These are phyloP conservation scores for Fusarium begoniae DNA, from an alignment of 2,329 filamentous ascomycete species.

Conservation along the genomic window DNA sequence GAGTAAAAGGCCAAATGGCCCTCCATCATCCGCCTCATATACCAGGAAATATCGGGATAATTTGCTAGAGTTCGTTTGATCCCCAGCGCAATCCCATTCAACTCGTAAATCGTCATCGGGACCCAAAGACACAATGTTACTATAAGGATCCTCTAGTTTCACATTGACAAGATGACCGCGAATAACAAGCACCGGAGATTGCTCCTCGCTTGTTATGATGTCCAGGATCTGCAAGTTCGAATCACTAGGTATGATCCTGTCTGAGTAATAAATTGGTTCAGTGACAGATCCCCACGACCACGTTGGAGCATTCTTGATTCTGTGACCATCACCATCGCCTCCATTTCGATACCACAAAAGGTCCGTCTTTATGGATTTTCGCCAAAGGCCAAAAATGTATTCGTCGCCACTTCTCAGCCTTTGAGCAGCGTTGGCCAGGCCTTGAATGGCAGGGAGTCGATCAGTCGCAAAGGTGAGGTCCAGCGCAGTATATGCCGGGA, in stretches of 20 bases:
- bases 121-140: neutral
- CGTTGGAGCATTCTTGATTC: neutral
- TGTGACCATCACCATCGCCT: neutral
- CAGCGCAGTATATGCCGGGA: neutral
- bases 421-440: neutral
- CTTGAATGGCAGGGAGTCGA: neutral
- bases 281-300: conserved; percentile 11
- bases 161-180: neutral
- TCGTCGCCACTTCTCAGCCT: neutral
- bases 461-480: conserved; percentile 1
- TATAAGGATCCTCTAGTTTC: neutral
- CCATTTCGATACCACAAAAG: neutral
- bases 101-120: neutral
- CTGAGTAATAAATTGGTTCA: neutral
- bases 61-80: rapidly evolving
- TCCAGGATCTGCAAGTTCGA: neutral
- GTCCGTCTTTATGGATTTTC: neutral
- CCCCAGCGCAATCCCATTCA: neutral
- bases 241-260: neutral
- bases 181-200: neutral
- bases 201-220: neutral
- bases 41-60: neutral
- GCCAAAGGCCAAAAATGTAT: neutral
- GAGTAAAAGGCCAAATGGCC: neutral
- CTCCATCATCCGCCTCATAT: neutral